Percentiles rank a stretch among this genome's conserved stretches.
Conservation (phyloP, 345 rosid species). For the Dipteronia sinensis region DNA sequence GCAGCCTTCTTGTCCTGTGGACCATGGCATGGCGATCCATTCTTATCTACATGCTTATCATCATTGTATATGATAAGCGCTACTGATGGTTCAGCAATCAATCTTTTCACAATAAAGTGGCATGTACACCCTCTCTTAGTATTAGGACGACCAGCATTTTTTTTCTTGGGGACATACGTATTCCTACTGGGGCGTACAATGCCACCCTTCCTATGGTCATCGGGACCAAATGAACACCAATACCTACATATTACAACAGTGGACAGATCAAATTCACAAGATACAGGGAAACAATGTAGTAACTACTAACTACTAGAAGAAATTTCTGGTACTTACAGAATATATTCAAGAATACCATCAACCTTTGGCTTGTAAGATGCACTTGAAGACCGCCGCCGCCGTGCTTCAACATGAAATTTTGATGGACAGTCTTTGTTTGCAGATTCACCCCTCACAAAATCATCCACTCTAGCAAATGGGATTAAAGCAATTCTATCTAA, state of each 20-base stretch:
- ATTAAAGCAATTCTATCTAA: conserved; percentile 90
- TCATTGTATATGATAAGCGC: conserved; percentile 86
- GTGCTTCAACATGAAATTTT: conserved; percentile 92
- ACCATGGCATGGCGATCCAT: conserved; percentile 91
- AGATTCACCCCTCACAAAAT: conserved; percentile 92
- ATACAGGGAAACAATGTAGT: background rate
- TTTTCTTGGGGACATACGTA: conserved; percentile 77
- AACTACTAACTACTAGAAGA: conserved; percentile 17
- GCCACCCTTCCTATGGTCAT: conserved; percentile 91
- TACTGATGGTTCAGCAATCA: conserved; percentile 85
- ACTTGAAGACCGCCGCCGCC: conserved; percentile 62
- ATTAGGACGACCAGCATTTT: conserved; percentile 91
- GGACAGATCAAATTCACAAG: conserved; percentile 12
- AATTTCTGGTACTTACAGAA: conserved; percentile 62
- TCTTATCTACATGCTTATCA: conserved; percentile 88
- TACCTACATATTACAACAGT: conserved; percentile 57
- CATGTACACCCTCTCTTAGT: conserved; percentile 96
- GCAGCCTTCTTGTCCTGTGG: conserved; percentile 95
- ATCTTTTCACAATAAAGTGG: conserved; percentile 93
- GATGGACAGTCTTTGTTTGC: conserved; percentile 84
- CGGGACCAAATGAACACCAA: conserved; percentile 99
- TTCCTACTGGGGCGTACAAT: conserved; percentile 83
- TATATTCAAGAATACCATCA: conserved; percentile 94
- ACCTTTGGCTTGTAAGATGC: conserved; percentile 79
- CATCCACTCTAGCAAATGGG: conserved; percentile 88